Conservation (phyloP, 1,284 basidiomycete genomes). For the Pisolithus thermaeus region DNA sequence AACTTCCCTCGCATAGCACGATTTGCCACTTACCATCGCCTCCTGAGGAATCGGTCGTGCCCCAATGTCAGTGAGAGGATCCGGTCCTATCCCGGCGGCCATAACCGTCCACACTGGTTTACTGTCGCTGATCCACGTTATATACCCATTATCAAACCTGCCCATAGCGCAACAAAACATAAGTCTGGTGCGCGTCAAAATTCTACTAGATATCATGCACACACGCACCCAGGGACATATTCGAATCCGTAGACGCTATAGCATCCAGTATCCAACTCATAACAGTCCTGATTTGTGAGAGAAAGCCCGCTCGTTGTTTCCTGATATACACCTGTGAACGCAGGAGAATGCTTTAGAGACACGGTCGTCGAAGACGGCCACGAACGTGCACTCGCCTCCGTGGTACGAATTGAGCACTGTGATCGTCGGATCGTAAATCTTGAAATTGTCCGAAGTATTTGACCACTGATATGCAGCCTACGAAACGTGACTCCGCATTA, state of each 20-base stretch:
- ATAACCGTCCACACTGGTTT: constrained; percentile 42
- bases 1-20: background rate
- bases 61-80: constrained; percentile 39
- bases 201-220: background rate
- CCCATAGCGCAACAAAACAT: background rate
- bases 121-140: constrained; percentile 43
- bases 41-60: constrained; percentile 47
- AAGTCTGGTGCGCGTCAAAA: too few species aligned
- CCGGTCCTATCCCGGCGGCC: constrained; percentile 33
- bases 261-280: constrained; percentile 22
- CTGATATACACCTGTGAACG: constrained; percentile 25
- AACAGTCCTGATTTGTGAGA: constrained; percentile 27
- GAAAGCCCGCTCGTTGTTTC: constrained; percentile 30
- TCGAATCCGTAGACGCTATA: constrained; percentile 32
- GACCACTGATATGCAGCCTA: constrained; percentile 27
- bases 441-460: constrained; percentile 23
- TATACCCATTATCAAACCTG: constrained; percentile 37
- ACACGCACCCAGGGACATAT: constrained; percentile 23
- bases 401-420: constrained; percentile 26
- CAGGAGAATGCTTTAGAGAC: background rate
- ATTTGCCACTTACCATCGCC: constrained; percentile 35
- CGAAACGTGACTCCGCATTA: constrained; percentile 7
- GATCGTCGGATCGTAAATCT: constrained; percentile 21
- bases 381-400: constrained; percentile 19
- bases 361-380: background rate